Evolutionary conservation across 2,329 filamentous ascomycete genomes (phyloP), one percentile per base, ranked within the genome.

Genomic region (Beauveria varroae): DNA sequence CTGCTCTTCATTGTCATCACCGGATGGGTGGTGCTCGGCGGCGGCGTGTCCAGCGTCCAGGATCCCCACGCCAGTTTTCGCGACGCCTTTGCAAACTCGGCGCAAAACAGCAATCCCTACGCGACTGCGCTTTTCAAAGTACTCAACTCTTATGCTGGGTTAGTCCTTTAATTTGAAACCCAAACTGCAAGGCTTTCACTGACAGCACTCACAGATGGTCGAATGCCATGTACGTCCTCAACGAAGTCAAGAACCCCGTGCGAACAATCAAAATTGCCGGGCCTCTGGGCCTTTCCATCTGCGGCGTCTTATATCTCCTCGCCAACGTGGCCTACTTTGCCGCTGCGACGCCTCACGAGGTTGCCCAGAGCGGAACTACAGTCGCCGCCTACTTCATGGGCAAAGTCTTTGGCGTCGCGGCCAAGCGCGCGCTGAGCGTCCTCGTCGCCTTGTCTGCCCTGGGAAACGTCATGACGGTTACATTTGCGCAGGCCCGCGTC

Each of bases 381-480:
- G 64, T 65, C n/a, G 64, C 64, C 18, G 62, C 64, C 18, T 65
- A 61, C 57, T 65, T 65, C 8, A 65, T 65, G 64, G 61, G 61
- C 12, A 65, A 65, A 22, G 64, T 65, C 1, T 65, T 65, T 28
- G 64, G 64, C 5, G 54, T 43, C 4, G 57, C 63, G 20, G 64
- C 64, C n/a, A 59, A 63, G 41, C 59, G 63, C 28, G 64, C 64
- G 18, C 55, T 65, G 14, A 65, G 63, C 56, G 64, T 65, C 12
- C 64, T 65, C 26, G 63, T 65, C 18, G 64, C 64, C 18, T 44
- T 65, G 12, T 65, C 64, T 5, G 64, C 64, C 9, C 63, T 64
- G 7, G 64, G 64, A 37, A 65, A 65, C 51, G 64, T 65, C 10
- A 46, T 65, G 60, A 64, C 64, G 9, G 64, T 65, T 12, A 65